Conservation (phyloP, 192 early-diverging fungal genomes). For the Backusella sp. region DNA sequence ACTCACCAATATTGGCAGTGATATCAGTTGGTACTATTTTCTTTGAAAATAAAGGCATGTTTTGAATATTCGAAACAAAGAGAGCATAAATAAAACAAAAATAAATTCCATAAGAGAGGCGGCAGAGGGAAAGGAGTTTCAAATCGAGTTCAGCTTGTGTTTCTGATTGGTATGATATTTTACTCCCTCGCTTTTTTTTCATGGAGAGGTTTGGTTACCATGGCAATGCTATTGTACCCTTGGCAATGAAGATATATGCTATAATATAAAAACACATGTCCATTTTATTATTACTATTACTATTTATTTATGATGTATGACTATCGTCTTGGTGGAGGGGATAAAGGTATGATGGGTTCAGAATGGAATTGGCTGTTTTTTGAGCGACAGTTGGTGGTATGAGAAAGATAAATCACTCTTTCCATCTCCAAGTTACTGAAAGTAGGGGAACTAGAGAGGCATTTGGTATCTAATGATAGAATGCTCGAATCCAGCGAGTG, state of each 20-base stretch:
- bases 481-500: background rate
- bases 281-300: background rate
- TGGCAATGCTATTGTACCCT: background rate
- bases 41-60: conserved; percentile 40
- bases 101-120: background rate
- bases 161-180: background rate
- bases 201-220: background rate
- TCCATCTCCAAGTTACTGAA: background rate
- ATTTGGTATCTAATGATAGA: background rate
- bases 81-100: conserved; percentile 8
- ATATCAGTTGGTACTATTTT: conserved; percentile 37
- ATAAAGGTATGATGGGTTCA: background rate
- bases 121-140: background rate
- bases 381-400: background rate
- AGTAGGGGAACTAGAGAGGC: background rate
- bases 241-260: background rate
- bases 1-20: conserved; percentile 34
- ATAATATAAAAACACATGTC: background rate
- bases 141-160: background rate
- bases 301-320: background rate
- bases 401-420: background rate
- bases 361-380: background rate
- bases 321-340: background rate
- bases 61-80: background rate
- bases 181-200: background rate